Conservation (phyloP, 2,329 filamentous ascomycete species). For the Fusarium sp. region DNA sequence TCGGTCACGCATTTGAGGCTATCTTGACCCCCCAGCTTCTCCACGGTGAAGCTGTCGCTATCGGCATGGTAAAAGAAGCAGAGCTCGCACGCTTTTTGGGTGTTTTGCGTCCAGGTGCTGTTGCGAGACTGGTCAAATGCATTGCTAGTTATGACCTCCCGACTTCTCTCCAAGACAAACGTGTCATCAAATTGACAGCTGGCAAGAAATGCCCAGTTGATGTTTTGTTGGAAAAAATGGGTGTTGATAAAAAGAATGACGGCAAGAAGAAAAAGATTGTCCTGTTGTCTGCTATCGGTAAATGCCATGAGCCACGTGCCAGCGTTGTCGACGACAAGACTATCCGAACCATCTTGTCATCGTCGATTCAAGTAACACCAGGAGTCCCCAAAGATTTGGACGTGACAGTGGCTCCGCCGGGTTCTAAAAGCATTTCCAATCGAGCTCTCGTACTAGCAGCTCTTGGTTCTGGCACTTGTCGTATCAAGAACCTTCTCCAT, state of each 20-base stretch:
- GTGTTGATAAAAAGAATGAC: slow-evolving; percentile 98
- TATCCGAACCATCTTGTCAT: slow-evolving; percentile 85
- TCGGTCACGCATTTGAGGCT: slow-evolving; percentile 95
- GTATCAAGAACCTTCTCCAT: slow-evolving; percentile 91
- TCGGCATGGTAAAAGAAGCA: slow-evolving; percentile 98
- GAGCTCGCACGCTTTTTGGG: slow-evolving; percentile 92
- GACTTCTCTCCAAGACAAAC: slow-evolving; percentile 84
- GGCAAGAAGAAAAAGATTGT: slow-evolving; percentile 96
- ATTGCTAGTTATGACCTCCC: slow-evolving; percentile 94
- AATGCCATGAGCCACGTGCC: slow-evolving; percentile 86
- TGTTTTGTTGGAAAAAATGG: slow-evolving; percentile 90
- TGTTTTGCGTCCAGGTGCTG: slow-evolving; percentile 84
- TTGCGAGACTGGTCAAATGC: slow-evolving; percentile 90
- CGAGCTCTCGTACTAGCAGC: slow-evolving; percentile 93
- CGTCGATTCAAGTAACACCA: slow-evolving; percentile 78
- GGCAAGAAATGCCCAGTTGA: slow-evolving; percentile 91
- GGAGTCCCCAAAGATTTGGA: slow-evolving; percentile 73
- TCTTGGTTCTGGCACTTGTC: slow-evolving; percentile 84
- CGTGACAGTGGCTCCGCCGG: slow-evolving; percentile 86
- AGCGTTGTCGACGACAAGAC: slow-evolving; percentile 88
- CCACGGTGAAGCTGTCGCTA: slow-evolving; percentile 94
- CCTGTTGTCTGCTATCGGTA: slow-evolving; percentile 88
- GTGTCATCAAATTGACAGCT: slow-evolving; percentile 82
- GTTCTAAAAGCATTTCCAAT: slow-evolving; percentile 98
- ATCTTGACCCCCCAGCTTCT: slow-evolving; percentile 95